Evolutionary conservation across 2,329 filamentous ascomycete species (phyloP).

Genomic region (Raffaelea deltoideospora): DNA sequence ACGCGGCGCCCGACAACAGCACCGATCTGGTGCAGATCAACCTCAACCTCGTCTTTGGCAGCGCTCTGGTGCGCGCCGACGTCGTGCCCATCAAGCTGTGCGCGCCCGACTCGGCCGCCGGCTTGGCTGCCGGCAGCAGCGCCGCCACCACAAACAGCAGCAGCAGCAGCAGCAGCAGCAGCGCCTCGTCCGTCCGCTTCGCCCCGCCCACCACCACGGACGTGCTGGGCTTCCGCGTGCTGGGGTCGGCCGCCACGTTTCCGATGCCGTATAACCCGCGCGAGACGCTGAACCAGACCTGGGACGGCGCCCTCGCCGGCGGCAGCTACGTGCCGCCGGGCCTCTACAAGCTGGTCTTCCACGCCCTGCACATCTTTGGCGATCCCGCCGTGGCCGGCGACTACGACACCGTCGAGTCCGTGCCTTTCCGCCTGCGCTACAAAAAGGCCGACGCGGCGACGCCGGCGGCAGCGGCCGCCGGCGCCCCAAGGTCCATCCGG

Average conservation of each 20-base stretch:
- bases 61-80: slow-evolving; percentile 26
- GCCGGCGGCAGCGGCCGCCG: too few species aligned
- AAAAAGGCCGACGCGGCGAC: too few species aligned
- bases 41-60: slow-evolving; percentile 28
- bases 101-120: slow-evolving; percentile 12
- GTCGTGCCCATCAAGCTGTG: slow-evolving; percentile 23
- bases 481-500: too few species aligned
- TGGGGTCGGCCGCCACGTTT: slow-evolving; percentile 27
- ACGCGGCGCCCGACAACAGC: too few species aligned
- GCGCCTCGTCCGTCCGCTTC: too few species aligned
- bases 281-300: slow-evolving; percentile 16
- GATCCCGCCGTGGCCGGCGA: slow-evolving; percentile 26
- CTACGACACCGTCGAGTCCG: slow-evolving; percentile 30
- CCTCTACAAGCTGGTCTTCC: slow-evolving; percentile 31
- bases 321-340: slow-evolving; percentile 33
- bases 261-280: slow-evolving; percentile 22
- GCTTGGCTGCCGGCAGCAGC: too few species aligned
- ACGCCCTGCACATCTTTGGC: slow-evolving; percentile 35
- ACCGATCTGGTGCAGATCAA: slow-evolving; percentile 23
- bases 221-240: slow-evolving; percentile 21
- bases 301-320: slow-evolving; percentile 30
- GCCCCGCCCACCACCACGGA: too few species aligned
- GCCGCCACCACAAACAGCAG: too few species aligned
- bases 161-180: too few species aligned
- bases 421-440: too few species aligned